Base-by-base conservation (phyloP, 306 rosid genomes). In the Ochetophila trinervis region DNA sequence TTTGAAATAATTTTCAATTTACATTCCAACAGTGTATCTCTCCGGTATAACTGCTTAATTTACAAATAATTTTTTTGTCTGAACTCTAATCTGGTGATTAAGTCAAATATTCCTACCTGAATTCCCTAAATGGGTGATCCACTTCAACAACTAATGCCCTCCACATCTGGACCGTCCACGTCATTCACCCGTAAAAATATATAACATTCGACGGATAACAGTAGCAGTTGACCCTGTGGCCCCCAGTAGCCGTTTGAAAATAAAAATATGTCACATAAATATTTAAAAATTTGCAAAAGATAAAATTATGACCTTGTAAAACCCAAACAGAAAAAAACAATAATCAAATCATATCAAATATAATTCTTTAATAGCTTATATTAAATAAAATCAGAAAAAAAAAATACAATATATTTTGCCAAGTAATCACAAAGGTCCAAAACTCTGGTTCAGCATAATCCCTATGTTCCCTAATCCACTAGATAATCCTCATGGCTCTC, bases 91-190 rank as follows among this genome's bases (percentile, higher is more conserved):
- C 34, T 53, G 68, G 58, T 34, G 74, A 71, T 53, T 18, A 18
- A 72, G 83, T 85, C 85, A 74, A 74, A 35, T 20, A 68, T 67
- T 74, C 54, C 37, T 21, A 48, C 58, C 69, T 63, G 24, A 14
- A 60, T 30, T 63, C 23, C 22, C 48, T 62, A 70, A 67, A 49
- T 75, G 27, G 68, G 67, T 77, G 79, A 83, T 74, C 83, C 66
- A 71, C 80, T 84, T 53, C 81, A 74, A 64, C 83, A 23, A 74
- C 61, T 36, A 37, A 27, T 50, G 70, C 67, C 64, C 48, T 10
- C 35, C 21, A 42, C 63, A 74, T 61, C 73, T 13, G n/a, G 48
- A 6, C 71, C 58, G 27, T 42, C 65, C 57, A 50, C 34, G n/a
- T 60, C 42, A 52, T 45, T 47, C 57, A 20, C n/a, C 22, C 32